phyloP scores from a whole-genome alignment of 352 stramenopile species.

The Pythium myriotylum region DNA sequence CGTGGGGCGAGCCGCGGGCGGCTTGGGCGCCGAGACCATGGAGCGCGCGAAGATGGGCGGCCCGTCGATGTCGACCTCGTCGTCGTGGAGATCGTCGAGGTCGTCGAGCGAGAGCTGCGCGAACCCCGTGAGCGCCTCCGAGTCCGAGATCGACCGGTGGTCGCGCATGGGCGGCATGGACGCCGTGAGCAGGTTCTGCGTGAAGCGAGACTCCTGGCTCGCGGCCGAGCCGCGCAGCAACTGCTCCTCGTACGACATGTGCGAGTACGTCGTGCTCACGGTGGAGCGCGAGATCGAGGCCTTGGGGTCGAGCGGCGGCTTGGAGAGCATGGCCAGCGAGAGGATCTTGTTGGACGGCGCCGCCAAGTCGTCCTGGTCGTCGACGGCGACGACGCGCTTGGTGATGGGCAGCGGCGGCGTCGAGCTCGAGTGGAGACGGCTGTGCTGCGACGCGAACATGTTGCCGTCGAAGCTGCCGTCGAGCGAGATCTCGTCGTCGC shows the following conservation, averaged over 20 bases:
- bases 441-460: constrained; percentile 4
- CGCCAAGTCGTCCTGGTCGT: background rate
- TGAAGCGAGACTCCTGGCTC: constrained; percentile 29
- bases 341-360: background rate
- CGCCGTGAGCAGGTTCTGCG: constrained; percentile 38
- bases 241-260: constrained; percentile 39
- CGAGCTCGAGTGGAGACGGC: too few species aligned
- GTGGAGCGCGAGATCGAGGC: constrained; percentile 57
- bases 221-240: too few species aligned
- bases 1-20: too few species aligned
- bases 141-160: background rate
- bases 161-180: too few species aligned
- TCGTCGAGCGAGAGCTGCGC: constrained; percentile 1
- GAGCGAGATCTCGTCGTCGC: constrained; percentile 25
- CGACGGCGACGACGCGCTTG: too few species aligned
- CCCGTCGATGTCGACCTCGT: constrained; percentile 22
- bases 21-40: too few species aligned
- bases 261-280: constrained; percentile 59
- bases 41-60: constrained; percentile 9
- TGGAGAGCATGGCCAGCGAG: background rate
- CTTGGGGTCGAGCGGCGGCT: constrained; percentile 11
- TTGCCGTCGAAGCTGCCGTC: constrained; percentile 26
- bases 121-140: constrained; percentile 23
- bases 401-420: too few species aligned
- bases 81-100: constrained; percentile 6